A percentile compares a stretch with the other conserved stretches of the same genome.
Evolutionary conservation across 371 early-diverging fungal genomes (phyloP).

Genomic region (Mortierella sp.): DNA sequence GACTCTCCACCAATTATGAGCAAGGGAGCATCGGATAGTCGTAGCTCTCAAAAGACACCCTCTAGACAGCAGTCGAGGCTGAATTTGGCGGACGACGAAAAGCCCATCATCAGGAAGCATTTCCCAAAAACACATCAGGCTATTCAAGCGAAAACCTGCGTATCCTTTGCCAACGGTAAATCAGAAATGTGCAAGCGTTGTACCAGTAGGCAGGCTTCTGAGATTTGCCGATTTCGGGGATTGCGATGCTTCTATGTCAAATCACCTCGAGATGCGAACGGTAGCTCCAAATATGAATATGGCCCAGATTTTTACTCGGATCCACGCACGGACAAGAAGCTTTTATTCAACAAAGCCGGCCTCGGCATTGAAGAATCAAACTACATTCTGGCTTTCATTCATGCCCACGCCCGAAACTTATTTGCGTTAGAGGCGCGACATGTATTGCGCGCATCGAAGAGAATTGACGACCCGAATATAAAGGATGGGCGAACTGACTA

Average conservation of each 20-base stretch:
- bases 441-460: not conserved
- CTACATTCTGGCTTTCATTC: constrained; percentile 6
- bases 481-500: not conserved
- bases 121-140: not conserved
- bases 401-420: not conserved
- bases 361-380: constrained; percentile 1
- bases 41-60: not conserved
- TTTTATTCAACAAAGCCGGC: not conserved
- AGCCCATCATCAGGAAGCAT: not conserved
- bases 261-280: not conserved
- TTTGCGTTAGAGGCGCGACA: not conserved
- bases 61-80: not conserved
- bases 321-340: not conserved
- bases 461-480: not conserved
- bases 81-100: not conserved
- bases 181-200: not conserved
- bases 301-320: constrained; percentile 16
- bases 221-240: not conserved
- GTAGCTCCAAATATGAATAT: not conserved
- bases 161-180: not conserved
- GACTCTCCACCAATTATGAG: too few species aligned
- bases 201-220: not conserved
- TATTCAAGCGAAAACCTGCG: not conserved
- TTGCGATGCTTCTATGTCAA: not conserved
- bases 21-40: too few species aligned